Evolutionary conservation across 1,139 yeast genomes (phyloP).

Genomic region (Debaryomycetaceae sp.): DNA sequence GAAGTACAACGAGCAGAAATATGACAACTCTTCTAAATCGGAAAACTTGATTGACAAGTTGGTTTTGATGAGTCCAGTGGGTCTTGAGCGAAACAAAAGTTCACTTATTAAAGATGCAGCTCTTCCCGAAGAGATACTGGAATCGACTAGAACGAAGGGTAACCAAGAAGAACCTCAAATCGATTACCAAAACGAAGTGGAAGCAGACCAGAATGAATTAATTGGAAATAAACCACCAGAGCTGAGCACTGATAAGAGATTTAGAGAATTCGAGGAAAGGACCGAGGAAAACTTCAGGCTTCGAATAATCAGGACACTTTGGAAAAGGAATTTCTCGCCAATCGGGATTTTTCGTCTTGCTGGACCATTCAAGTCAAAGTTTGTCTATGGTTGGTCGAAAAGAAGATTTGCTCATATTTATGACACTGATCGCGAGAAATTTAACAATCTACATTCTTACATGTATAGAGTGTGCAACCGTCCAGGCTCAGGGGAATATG

Average conservation of each 20-base stretch:
- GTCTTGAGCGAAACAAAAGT: conserved; percentile 36
- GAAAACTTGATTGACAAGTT: conserved; percentile 33
- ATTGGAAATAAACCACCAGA: conserved; percentile 12
- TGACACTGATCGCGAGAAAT: conserved; percentile 27
- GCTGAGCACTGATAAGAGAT: conserved; percentile 5
- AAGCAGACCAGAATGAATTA: conserved; percentile 27
- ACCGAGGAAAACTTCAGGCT: conserved; percentile 17
- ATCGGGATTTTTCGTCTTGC: conserved; percentile 31
- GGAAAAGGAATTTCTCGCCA: conserved; percentile 40
- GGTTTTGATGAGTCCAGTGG: conserved; percentile 45
- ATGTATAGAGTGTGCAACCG: conserved; percentile 39
- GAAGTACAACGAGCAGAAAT: conserved; percentile 47
- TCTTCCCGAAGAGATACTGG: conserved; percentile 13
- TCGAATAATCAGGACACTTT: conserved; percentile 25
- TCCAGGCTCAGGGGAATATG: conserved; percentile 46
- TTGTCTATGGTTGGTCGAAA: conserved; percentile 42
- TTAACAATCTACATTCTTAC: conserved; percentile 39
- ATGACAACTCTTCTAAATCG: conserved; percentile 19
- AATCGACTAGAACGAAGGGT: conserved; percentile 11
- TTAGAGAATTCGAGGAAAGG: conserved; percentile 10
- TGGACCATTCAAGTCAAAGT: conserved; percentile 38
- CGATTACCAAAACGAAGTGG: conserved; percentile 21
- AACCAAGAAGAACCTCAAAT: conserved; percentile 14
- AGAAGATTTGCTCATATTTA: conserved; percentile 36
- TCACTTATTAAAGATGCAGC: conserved; percentile 27